Evolutionary conservation across 2,329 filamentous ascomycete genomes (phyloP).

Genomic region (Magnaporthiopsis incrustans): DNA sequence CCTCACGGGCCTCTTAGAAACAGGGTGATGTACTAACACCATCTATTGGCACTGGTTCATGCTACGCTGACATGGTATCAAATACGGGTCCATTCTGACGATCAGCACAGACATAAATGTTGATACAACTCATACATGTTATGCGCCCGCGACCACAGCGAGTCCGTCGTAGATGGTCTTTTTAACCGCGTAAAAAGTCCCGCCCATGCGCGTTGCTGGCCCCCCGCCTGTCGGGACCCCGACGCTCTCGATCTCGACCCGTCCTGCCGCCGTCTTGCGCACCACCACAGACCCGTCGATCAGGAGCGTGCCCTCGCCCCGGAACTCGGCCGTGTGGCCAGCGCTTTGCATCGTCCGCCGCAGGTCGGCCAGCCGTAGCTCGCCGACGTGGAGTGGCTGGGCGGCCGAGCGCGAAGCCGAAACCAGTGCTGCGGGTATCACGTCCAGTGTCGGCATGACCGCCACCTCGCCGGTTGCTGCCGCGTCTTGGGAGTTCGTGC

Average conservation of each 20-base stretch:
- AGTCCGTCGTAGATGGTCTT: slow-evolving; percentile 88
- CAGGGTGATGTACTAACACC: background rate
- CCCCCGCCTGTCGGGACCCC: slow-evolving; percentile 41
- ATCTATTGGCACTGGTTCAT: background rate
- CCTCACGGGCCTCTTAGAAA: background rate
- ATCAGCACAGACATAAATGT: background rate
- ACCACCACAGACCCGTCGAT: slow-evolving; percentile 86
- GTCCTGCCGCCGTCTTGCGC: slow-evolving; percentile 77
- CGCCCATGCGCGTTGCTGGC: slow-evolving; percentile 35
- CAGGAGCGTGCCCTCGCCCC: slow-evolving; percentile 84
- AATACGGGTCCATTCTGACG: background rate
- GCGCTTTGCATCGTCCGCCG: slow-evolving; percentile 73
- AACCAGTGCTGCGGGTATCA: slow-evolving; percentile 51
- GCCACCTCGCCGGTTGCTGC: slow-evolving; percentile 16
- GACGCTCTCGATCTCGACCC: slow-evolving; percentile 78
- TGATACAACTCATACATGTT: slow-evolving; percentile 12
- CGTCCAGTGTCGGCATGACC: slow-evolving; percentile 40
- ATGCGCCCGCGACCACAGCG: slow-evolving; percentile 77
- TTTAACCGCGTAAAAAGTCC: slow-evolving; percentile 80
- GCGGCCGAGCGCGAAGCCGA: slow-evolving; percentile 69
- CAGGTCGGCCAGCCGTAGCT: slow-evolving; percentile 81
- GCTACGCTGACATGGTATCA: too few relatives aligned
- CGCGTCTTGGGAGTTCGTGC: slow-evolving; percentile 14
- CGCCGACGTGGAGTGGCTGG: slow-evolving; percentile 89
- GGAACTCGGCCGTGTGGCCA: slow-evolving; percentile 84